Conservation (phyloP, 2,329 filamentous ascomycete genomes). For the Aspergillus phoenicis region DNA sequence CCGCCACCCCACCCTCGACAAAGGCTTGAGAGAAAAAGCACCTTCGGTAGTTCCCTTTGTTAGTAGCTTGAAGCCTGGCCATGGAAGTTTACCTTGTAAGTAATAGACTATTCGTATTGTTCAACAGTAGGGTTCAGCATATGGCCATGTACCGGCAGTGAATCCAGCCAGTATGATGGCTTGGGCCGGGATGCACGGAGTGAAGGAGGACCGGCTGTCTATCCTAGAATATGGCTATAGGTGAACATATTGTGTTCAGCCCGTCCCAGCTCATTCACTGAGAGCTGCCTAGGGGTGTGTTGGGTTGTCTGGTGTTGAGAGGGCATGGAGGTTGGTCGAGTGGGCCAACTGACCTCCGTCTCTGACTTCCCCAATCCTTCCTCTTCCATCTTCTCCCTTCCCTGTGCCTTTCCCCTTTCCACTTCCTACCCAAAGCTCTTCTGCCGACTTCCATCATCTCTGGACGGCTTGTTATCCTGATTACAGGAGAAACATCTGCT, state of each 20-base stretch:
- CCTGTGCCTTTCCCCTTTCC: slow-evolving; percentile 4
- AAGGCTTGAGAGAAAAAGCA: neutral
- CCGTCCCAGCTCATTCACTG: neutral
- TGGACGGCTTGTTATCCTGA: neutral
- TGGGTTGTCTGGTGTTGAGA: slow-evolving; percentile 7
- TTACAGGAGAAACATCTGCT: neutral
- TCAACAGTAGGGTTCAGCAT: neutral
- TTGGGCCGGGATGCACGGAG: neutral
- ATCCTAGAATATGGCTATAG: neutral
- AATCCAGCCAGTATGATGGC: neutral
- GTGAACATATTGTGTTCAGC: neutral
- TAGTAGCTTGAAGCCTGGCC: neutral
- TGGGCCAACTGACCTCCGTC: slow-evolving; percentile 20
- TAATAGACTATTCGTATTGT: neutral
- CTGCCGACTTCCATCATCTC: neutral
- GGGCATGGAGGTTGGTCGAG: slow-evolving; percentile 12
- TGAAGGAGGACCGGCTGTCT: neutral
- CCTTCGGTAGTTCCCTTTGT: neutral
- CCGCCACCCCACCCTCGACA: neutral
- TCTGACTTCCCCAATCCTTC: slow-evolving; percentile 15
- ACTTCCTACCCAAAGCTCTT: neutral
- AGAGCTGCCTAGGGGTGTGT: neutral
- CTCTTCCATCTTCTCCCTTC: slow-evolving; percentile 11
- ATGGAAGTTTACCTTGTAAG: neutral
- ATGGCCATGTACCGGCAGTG: neutral